Evolutionary conservation across 2,329 filamentous ascomycete genomes (phyloP).

Genomic region (Hymenoscyphus albidus): DNA sequence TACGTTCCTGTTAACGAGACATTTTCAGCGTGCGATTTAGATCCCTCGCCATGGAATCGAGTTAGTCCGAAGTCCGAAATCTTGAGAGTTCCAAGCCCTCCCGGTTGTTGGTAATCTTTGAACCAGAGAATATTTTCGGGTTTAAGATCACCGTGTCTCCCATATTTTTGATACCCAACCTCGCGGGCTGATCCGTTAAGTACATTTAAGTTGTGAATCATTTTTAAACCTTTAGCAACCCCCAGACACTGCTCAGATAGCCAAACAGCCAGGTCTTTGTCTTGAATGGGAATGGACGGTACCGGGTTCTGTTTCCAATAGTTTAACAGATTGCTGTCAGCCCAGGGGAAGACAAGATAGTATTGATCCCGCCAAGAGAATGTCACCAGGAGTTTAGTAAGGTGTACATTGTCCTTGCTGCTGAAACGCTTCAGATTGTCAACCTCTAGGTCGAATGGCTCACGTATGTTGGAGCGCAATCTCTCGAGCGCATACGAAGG

Average conservation of each 20-base stretch:
- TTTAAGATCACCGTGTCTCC: conserved; percentile 40
- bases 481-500: conserved; percentile 11
- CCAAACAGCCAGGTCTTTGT: conserved; percentile 5
- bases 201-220: conserved; percentile 9
- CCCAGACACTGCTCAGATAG: conserved; percentile 11
- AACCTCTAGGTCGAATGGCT: conserved; percentile 8
- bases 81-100: conserved; percentile 21
- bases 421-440: conserved; percentile 12
- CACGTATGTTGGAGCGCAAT: background rate
- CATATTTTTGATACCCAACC: conserved; percentile 22
- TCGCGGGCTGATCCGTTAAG: too few species aligned
- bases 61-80: conserved; percentile 37
- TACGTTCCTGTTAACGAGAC: conserved; percentile 31
- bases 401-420: background rate
- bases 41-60: conserved; percentile 32
- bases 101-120: conserved; percentile 16
- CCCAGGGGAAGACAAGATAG: conserved; percentile 16
- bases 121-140: conserved; percentile 38
- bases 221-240: conserved; percentile 8
- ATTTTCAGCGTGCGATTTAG: conserved; percentile 24
- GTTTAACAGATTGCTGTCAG: conserved; percentile 10
- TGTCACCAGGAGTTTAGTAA: conserved; percentile 13
- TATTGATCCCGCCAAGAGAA: conserved; percentile 12
- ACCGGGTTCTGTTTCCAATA: background rate
- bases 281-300: background rate